Evolutionary conservation across 768 basidiomycete genomes (phyloP).

Genomic region (Trametes sanguinea): DNA sequence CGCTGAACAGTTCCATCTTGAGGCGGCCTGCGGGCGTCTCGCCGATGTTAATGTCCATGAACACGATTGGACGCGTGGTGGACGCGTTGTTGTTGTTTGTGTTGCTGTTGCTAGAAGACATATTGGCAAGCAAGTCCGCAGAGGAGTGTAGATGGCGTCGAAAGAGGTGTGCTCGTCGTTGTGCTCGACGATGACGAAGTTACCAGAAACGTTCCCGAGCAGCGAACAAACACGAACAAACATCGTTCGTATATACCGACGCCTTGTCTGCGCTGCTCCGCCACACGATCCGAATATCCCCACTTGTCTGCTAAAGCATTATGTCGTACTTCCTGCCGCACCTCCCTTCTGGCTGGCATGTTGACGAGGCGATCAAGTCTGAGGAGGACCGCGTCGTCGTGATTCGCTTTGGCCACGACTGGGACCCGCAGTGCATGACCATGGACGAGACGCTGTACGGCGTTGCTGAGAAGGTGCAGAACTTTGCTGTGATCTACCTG

Average conservation of each 20-base stretch:
- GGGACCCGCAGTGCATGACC: constrained; percentile 94
- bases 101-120: constrained; percentile 46
- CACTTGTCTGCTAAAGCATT: neutral
- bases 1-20: constrained; percentile 97
- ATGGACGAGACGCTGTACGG: constrained; percentile 97
- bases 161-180: constrained; percentile 9
- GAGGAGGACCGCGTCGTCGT: constrained; percentile 96
- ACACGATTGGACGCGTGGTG: constrained; percentile 76
- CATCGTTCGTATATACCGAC: constrained; percentile 11
- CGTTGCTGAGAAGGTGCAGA: constrained; percentile 95
- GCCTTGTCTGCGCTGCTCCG: neutral
- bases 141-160: neutral
- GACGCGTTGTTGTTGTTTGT: constrained; percentile 28
- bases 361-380: constrained; percentile 97
- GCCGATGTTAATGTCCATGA: constrained; percentile 96
- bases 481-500: constrained; percentile 96
- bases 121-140: constrained; percentile 13
- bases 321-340: constrained; percentile 94
- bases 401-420: constrained; percentile 92
- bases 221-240: constrained; percentile 13
- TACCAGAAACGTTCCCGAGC: constrained; percentile 13
- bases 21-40: constrained; percentile 94
- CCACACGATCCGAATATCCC: neutral
- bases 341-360: constrained; percentile 94
- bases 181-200: constrained; percentile 7